Evolutionary conservation across 768 basidiomycete species (phyloP).

Genomic region (Termitomyces sp.): DNA sequence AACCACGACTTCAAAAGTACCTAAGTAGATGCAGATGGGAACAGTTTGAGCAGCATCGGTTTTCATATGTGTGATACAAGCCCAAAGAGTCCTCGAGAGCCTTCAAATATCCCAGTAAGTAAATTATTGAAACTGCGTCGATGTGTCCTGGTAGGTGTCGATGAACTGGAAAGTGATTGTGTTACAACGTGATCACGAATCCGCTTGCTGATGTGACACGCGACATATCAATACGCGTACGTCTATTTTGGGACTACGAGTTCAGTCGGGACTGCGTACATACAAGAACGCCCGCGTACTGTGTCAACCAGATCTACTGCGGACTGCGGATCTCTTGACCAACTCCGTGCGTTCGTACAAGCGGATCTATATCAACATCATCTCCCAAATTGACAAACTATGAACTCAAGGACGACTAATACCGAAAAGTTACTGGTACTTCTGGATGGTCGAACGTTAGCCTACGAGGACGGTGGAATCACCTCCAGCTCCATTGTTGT

Average conservation of each 20-base stretch:
- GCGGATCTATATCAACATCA: background rate
- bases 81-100: background rate
- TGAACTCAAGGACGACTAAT: background rate
- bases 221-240: too few relatives aligned
- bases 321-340: constrained; percentile 1
- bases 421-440: constrained; percentile 20
- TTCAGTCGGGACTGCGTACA: too few relatives aligned
- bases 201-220: too few relatives aligned
- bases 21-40: background rate
- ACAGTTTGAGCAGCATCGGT: background rate
- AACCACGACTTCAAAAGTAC: background rate
- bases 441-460: constrained; percentile 32
- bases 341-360: background rate
- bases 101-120: background rate
- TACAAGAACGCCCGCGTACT: too few relatives aligned
- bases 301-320: background rate
- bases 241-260: too few relatives aligned
- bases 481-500: constrained; percentile 33
- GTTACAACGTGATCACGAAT: too few relatives aligned
- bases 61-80: background rate
- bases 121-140: background rate
- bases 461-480: constrained; percentile 35
- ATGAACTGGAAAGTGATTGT: too few relatives aligned
- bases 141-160: background rate
- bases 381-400: background rate